A percentile compares a stretch with the other conserved stretches of the same genome.
Evolutionary conservation across 2,329 filamentous ascomycete species (phyloP).

Genomic region (Zopfia rhizophila): DNA sequence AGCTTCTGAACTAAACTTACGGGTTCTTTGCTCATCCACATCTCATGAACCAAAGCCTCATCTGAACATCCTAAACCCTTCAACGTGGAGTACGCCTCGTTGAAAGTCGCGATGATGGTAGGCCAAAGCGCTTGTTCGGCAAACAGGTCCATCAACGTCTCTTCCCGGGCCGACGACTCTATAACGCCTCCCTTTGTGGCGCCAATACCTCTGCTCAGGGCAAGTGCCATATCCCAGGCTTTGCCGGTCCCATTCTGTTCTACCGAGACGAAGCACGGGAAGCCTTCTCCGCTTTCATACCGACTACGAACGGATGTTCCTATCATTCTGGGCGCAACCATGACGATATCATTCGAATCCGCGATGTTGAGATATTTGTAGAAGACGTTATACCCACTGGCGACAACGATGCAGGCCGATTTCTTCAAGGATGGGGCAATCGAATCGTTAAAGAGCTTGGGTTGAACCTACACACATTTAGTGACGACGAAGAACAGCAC

Average conservation of each 20-base stretch:
- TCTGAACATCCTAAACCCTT: constrained; percentile 29
- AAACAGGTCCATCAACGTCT: constrained; percentile 35
- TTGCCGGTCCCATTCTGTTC: constrained; percentile 25
- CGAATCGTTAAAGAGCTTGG: too few species aligned
- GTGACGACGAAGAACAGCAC: too few species aligned
- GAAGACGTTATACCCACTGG: not conserved
- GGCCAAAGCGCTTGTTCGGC: constrained; percentile 33
- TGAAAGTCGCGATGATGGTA: constrained; percentile 29
- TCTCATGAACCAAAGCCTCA: constrained; percentile 31
- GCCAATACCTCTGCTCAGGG: constrained; percentile 26
- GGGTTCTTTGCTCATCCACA: constrained; percentile 23
- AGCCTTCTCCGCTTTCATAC: too few species aligned
- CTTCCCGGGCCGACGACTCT: constrained; percentile 26
- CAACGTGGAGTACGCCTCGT: constrained; percentile 28
- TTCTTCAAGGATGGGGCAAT: too few species aligned
- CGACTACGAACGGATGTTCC: constrained; percentile 13
- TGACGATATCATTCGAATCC: not conserved
- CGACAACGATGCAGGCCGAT: constrained; percentile 16
- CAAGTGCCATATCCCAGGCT: constrained; percentile 23
- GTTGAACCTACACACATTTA: too few species aligned
- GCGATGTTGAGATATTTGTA: not conserved
- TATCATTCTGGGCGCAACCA: constrained; percentile 7
- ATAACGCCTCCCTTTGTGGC: constrained; percentile 27
- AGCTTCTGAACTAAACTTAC: not conserved
- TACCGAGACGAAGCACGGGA: too few species aligned